These are phyloP conservation scores for Sphaceloma murrayae DNA, from an alignment of 2,329 filamentous ascomycete species.

Conservation along the genomic window DNA sequence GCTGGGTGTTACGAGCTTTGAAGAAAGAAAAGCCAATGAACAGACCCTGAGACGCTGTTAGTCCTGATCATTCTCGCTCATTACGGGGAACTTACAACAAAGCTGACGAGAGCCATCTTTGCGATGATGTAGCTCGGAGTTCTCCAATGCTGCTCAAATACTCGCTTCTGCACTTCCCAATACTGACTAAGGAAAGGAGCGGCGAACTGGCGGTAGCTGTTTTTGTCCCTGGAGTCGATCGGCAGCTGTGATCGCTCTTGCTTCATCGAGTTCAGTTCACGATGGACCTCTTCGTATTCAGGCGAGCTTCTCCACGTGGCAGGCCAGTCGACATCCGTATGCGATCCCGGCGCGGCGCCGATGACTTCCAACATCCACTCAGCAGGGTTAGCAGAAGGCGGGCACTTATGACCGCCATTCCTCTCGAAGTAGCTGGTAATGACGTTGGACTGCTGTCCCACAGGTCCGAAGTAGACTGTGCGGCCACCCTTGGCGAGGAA, in stretches of 20 bases:
- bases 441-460: constrained; percentile 59
- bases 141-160: constrained; percentile 89
- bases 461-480: constrained; percentile 74
- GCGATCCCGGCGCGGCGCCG: constrained; percentile 42
- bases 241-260: constrained; percentile 31
- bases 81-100: constrained; percentile 32
- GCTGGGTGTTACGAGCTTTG: constrained; percentile 58
- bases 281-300: constrained; percentile 37
- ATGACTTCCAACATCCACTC: constrained; percentile 65
- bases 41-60: constrained; percentile 37
- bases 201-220: constrained; percentile 67
- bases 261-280: constrained; percentile 39
- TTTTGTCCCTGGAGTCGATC: constrained; percentile 38
- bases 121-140: constrained; percentile 83
- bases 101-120: constrained; percentile 59
- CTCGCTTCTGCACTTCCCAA: constrained; percentile 56
- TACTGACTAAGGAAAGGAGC: constrained; percentile 63
- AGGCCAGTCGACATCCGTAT: constrained; percentile 44
- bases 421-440: constrained; percentile 68
- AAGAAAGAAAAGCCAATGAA: constrained; percentile 75
- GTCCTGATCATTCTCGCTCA: no score
- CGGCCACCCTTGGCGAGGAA: constrained; percentile 67
- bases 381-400: constrained; percentile 62
- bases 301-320: constrained; percentile 40
- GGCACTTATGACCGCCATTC: constrained; percentile 57